A percentile compares a stretch with the other conserved stretches of the same genome.
phyloP scores from a whole-genome alignment of 495 filamentous ascomycete species.

The Hypomontagnella submonticulosa region DNA sequence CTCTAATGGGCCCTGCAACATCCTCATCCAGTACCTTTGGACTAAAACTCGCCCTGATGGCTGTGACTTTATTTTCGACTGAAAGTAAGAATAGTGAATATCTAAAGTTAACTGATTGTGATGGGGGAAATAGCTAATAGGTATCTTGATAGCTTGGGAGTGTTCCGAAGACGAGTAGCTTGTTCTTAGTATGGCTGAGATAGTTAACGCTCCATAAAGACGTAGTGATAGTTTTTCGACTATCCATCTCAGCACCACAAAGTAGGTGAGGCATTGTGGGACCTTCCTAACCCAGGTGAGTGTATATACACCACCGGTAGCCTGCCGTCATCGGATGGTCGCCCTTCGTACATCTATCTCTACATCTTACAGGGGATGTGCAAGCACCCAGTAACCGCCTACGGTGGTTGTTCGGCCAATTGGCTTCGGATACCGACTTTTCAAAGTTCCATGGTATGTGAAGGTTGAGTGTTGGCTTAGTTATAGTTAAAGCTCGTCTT shows the following conservation, averaged over 20 bases:
- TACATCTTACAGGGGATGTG: conserved; percentile 11
- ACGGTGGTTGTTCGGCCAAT: conserved; percentile 38
- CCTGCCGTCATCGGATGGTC: conserved; percentile 35
- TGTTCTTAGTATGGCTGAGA: background rate
- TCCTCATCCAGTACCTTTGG: too few relatives aligned
- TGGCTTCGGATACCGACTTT: conserved; percentile 20
- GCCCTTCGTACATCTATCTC: conserved; percentile 11
- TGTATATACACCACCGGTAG: background rate
- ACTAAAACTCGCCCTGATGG: too few relatives aligned
- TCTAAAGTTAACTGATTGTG: too few relatives aligned
- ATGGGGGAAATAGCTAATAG: background rate
- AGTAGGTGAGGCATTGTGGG: conserved; percentile 24
- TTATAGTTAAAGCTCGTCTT: background rate
- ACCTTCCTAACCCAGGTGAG: conserved; percentile 40
- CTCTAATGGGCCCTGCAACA: too few relatives aligned
- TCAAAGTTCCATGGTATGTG: background rate
- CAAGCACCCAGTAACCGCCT: conserved; percentile 10
- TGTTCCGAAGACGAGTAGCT: conserved; percentile 11
- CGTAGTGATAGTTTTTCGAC: conserved; percentile 9
- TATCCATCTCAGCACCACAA: background rate
- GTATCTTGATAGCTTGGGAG: background rate
- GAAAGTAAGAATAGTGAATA: too few relatives aligned
- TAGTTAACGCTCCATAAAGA: conserved; percentile 3
- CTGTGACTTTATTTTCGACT: too few relatives aligned
- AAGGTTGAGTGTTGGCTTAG: conserved; percentile 3